Conservation (phyloP, 192 early-diverging fungal species). For the Obelidium mucronatum region DNA sequence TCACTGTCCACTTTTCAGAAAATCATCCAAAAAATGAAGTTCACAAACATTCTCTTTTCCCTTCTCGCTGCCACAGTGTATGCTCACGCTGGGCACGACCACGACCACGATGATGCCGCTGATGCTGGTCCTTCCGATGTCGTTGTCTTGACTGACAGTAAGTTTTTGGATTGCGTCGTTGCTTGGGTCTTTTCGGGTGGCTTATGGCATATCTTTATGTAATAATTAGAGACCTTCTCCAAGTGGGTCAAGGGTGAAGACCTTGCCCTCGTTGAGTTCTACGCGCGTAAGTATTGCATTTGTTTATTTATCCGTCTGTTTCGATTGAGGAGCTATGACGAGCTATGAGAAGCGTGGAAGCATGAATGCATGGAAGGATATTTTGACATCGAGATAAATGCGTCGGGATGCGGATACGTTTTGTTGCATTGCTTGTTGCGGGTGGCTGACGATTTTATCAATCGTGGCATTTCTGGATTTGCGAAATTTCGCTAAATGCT, state of each 20-base stretch:
- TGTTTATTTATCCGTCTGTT: no score
- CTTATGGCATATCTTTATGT: background rate
- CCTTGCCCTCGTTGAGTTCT: constrained; percentile 91
- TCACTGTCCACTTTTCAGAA: background rate
- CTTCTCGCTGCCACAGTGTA: constrained; percentile 19
- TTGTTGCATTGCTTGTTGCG: no score
- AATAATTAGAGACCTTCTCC: constrained; percentile 63
- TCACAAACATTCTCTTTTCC: constrained; percentile 16
- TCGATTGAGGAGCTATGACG: no score
- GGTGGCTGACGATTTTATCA: no score
- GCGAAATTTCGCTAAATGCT: no score
- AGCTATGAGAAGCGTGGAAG: no score
- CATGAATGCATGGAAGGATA: no score
- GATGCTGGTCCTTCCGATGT: constrained; percentile 51
- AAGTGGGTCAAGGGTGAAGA: constrained; percentile 65
- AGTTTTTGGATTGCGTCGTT: background rate
- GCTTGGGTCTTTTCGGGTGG: background rate
- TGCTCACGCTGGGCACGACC: constrained; percentile 21
- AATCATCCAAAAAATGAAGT: constrained; percentile 6
- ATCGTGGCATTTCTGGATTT: no score
- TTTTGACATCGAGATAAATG: no score
- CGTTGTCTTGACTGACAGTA: constrained; percentile 52
- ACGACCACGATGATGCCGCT: constrained; percentile 28
- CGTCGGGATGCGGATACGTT: no score
- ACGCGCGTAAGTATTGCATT: constrained; percentile 72